Evolutionary conservation across 2,329 filamentous ascomycete species (phyloP).

Genomic region (Neonectria coccinea): DNA sequence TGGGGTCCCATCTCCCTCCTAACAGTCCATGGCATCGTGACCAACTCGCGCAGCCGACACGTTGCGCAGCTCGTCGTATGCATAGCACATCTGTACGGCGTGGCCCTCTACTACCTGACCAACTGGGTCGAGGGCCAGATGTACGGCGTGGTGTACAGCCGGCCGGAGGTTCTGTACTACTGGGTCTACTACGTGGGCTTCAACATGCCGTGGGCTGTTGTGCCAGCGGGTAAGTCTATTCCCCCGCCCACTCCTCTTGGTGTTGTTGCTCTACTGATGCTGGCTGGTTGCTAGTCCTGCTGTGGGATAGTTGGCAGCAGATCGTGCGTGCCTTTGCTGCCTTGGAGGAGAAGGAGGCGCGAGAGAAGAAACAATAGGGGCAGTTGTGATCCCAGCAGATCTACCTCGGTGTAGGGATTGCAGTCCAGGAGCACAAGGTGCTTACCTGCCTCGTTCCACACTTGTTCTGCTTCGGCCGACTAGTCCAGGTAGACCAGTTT

Average conservation of each 20-base stretch:
- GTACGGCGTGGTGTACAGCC: constrained; percentile 62
- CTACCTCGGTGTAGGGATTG: neutral
- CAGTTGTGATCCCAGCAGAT: neutral
- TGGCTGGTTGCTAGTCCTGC: constrained; percentile 40
- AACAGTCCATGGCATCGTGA: constrained; percentile 60
- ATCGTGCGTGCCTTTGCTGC: constrained; percentile 45
- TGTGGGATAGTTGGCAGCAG: constrained; percentile 49
- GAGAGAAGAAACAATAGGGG: constrained; percentile 39
- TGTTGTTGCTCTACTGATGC: constrained; percentile 26
- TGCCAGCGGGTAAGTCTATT: constrained; percentile 63
- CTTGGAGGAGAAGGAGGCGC: constrained; percentile 36
- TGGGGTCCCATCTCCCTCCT: constrained; percentile 71
- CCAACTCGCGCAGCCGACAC: constrained; percentile 59
- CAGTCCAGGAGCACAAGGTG: neutral
- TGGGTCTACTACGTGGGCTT: constrained; percentile 73
- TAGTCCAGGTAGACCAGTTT: neutral
- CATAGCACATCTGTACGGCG: constrained; percentile 69
- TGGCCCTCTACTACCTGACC: constrained; percentile 72
- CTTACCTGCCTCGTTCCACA: neutral
- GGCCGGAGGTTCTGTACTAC: constrained; percentile 71
- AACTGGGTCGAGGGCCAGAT: constrained; percentile 61
- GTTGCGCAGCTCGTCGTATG: constrained; percentile 64
- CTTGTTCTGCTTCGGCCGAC: neutral
- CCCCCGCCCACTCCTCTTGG: no score
- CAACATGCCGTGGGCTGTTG: constrained; percentile 70